Conservation (phyloP, 2,329 filamentous ascomycete genomes). For the Hortaea sp. region DNA sequence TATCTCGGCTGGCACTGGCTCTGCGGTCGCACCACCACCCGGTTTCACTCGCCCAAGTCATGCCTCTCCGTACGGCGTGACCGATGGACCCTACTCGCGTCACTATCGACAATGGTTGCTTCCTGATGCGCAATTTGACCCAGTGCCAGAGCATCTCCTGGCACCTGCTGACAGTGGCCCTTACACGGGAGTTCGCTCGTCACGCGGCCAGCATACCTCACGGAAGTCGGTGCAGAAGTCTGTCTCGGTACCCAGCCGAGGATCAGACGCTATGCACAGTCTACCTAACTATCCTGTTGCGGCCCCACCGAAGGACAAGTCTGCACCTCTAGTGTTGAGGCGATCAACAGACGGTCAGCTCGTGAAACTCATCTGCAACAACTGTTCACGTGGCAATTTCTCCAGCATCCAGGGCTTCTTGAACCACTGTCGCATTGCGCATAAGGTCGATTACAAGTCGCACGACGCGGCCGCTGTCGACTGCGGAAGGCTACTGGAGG, state of each 20-base stretch:
- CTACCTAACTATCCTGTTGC: slow-evolving; percentile 63
- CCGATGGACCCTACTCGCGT: slow-evolving; percentile 82
- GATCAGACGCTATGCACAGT: slow-evolving; percentile 17
- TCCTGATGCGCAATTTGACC: slow-evolving; percentile 74
- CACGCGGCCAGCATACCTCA: slow-evolving; percentile 63
- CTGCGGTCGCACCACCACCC: slow-evolving; percentile 52
- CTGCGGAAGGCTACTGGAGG: slow-evolving; percentile 73
- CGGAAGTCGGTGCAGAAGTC: slow-evolving; percentile 37
- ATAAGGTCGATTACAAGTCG: slow-evolving; percentile 86
- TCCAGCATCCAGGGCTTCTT: slow-evolving; percentile 98
- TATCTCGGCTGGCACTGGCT: slow-evolving; percentile 64
- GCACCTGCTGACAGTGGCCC: slow-evolving; percentile 12
- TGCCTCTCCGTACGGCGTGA: slow-evolving; percentile 81
- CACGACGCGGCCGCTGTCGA: slow-evolving; percentile 88
- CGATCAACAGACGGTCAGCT: slow-evolving; percentile 70
- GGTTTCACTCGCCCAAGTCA: slow-evolving; percentile 61
- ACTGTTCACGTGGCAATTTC: slow-evolving; percentile 84
- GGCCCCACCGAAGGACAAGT: slow-evolving; percentile 57
- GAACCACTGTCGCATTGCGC: slow-evolving; percentile 95
- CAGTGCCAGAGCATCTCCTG: slow-evolving; percentile 24
- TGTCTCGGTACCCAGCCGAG: slow-evolving; percentile 49
- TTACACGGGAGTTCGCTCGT: slow-evolving; percentile 59
- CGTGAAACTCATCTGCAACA: slow-evolving; percentile 79
- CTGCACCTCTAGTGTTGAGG: slow-evolving; percentile 71
- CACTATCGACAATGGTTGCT: slow-evolving; percentile 96